A percentile compares a stretch with the other conserved stretches of the same genome.
Conservation (phyloP, 768 basidiomycete species). For the Phanerochaete sordida region DNA sequence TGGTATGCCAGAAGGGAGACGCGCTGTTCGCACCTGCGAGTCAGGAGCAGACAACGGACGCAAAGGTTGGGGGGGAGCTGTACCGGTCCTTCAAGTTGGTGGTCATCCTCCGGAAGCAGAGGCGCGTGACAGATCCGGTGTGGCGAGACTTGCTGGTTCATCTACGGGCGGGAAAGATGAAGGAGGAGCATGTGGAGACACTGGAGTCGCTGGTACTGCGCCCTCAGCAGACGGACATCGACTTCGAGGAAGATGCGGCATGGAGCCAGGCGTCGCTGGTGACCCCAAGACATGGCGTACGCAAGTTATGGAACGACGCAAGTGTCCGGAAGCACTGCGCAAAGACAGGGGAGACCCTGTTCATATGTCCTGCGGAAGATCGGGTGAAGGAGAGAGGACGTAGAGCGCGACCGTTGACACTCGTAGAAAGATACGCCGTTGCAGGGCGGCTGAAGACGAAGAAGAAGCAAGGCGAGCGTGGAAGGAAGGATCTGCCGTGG, state of each 20-base stretch:
- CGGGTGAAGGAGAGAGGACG: conserved; percentile 7
- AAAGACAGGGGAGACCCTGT: conserved; percentile 15
- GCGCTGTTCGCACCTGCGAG: conserved; percentile 20
- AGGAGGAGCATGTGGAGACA: neutral
- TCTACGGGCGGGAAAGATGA: neutral
- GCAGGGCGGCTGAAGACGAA: neutral
- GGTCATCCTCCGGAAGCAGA: conserved; percentile 34
- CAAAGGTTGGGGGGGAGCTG: conserved; percentile 3
- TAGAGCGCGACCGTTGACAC: too few species aligned
- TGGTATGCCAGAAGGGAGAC: conserved; percentile 18
- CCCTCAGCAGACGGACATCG: too few species aligned
- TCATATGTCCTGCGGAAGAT: conserved; percentile 30
- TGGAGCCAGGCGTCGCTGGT: conserved; percentile 35
- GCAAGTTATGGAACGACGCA: conserved; percentile 34
- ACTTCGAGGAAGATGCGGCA: conserved; percentile 8
- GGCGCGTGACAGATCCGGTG: conserved; percentile 24
- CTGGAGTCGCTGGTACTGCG: neutral
- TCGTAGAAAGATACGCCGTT: conserved; percentile 13
- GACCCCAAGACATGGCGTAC: conserved; percentile 34
- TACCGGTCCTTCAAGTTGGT: conserved; percentile 24
- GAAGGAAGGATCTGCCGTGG: neutral
- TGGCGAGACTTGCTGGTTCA: conserved; percentile 30
- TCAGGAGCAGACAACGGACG: neutral
- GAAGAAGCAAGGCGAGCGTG: neutral
- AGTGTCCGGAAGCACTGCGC: conserved; percentile 22